Evolutionary conservation across 495 filamentous ascomycete species (phyloP), one percentile per base, ranked within the genome.

Genomic region (Filosporella fistucella): DNA sequence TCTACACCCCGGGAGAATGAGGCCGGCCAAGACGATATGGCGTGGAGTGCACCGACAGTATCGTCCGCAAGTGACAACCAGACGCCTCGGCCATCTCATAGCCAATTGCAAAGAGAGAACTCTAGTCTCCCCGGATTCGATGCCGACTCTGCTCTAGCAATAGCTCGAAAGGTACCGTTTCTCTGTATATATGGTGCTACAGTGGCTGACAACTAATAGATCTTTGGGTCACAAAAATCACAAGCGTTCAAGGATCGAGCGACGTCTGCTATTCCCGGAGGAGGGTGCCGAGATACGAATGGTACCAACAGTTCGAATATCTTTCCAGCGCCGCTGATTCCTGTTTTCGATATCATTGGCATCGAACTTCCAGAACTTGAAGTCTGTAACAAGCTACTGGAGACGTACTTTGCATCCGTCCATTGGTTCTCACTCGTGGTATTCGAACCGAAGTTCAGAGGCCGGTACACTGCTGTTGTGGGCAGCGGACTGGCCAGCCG

Each of bases 371-470:
- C 35, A 21, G 4, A 6, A 20, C 5, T 38, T 13, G 35, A 38
- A 21, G 17, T 38, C n/a, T 38, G 35, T 13, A 38, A 38, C 35
- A 38, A 38, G 16, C 20, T 38, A 21, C 17, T 38, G 23, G 62
- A 67, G 36, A 52, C 58, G 3, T 67, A 67, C 43, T 67, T 67
- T 38, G 54, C 58, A 45, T 40, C 59, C 0, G 53, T 67, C n/a
- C 64, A 67, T 49, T 67, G 62, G 64, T 67, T 65, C 29, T 63
- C 58, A 2, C 52, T 67, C 3, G 62, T 54, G 1, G 41, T 67
- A 16, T 59, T 59, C 20, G 60, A 67, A 34, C 55, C 62, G 7
- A 65, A 58, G 23, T 63, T 65, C 33, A 55, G 64, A 16, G 54
- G 26, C 23, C 48, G 47, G 6, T 57, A 63, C n/a, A 32, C 44